A percentile compares a stretch with the other conserved stretches of the same genome.
These are phyloP conservation scores for Alternaria sp. DNA, from an alignment of 2,329 filamentous ascomycete species.

Conservation along the genomic window DNA sequence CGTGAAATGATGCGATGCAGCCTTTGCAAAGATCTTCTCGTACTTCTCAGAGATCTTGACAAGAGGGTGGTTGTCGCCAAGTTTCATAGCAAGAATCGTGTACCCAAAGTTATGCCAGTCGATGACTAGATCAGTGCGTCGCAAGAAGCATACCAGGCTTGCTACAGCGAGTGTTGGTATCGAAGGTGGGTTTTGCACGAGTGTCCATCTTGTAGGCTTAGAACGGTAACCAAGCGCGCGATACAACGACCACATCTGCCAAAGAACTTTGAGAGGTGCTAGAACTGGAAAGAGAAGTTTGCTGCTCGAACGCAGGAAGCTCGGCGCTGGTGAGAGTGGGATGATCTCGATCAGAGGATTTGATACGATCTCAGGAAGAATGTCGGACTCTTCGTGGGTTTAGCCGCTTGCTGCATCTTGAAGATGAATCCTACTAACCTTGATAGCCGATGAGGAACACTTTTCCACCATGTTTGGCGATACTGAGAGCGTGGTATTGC, in stretches of 20 bases:
- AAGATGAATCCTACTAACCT: slow-evolving; percentile 56
- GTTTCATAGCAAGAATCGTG: slow-evolving; percentile 79
- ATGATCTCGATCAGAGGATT: slow-evolving; percentile 74
- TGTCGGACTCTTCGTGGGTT: slow-evolving; percentile 69
- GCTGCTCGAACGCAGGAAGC: slow-evolving; percentile 68
- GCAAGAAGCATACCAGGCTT: slow-evolving; percentile 72
- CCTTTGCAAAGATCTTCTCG: slow-evolving; percentile 73
- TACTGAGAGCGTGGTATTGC: slow-evolving; percentile 96
- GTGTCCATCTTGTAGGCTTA: slow-evolving; percentile 79
- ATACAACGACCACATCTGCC: slow-evolving; percentile 78
- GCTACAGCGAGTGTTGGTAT: slow-evolving; percentile 88
- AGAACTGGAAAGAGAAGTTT: slow-evolving; percentile 77
- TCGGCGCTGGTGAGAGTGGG: slow-evolving; percentile 71
- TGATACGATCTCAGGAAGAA: slow-evolving; percentile 76
- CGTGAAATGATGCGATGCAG: slow-evolving; percentile 77
- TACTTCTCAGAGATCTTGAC: slow-evolving; percentile 79
- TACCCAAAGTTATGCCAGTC: slow-evolving; percentile 99
- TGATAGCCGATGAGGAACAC: slow-evolving; percentile 90
- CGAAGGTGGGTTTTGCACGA: slow-evolving; percentile 92
- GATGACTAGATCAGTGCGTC: slow-evolving; percentile 82
- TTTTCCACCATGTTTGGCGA: slow-evolving; percentile 78
- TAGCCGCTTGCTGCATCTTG: not conserved
- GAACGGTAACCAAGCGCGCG: slow-evolving; percentile 75
- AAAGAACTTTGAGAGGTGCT: slow-evolving; percentile 83
- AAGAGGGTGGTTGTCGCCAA: slow-evolving; percentile 71